Conservation (phyloP, 129 eudicot species). For the Arctium lappa region DNA sequence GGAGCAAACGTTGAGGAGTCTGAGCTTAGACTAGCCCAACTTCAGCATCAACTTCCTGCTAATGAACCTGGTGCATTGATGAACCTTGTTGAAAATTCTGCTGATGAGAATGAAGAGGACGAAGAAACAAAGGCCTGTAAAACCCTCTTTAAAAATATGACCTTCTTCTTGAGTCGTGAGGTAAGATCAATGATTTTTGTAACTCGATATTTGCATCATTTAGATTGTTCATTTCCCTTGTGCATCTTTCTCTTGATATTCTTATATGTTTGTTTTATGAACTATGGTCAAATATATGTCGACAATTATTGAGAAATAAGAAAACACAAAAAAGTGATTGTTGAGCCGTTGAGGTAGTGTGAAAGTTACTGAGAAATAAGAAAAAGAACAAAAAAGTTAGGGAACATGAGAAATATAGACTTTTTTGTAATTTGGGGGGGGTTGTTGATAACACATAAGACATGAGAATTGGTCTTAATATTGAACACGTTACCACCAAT, state of each 20-base stretch:
- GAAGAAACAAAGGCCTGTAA: constrained; percentile 62
- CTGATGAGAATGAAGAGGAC: constrained; percentile 54
- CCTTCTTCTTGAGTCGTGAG: constrained; percentile 79
- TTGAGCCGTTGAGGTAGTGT: neutral
- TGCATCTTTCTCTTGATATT: neutral
- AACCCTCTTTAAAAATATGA: constrained; percentile 52
- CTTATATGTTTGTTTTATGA: neutral
- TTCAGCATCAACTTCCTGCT: constrained; percentile 76
- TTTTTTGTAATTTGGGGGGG: no score
- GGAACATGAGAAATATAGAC: no score
- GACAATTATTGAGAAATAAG: neutral
- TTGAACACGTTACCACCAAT: neutral
- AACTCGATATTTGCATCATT: neutral
- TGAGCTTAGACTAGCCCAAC: constrained; percentile 79
- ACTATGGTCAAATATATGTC: neutral
- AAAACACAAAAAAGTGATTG: neutral
- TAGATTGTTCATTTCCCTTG: neutral
- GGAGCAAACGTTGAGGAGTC: constrained; percentile 47
- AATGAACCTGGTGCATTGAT: constrained; percentile 77
- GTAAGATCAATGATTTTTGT: constrained; percentile 19
- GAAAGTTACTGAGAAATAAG: no score
- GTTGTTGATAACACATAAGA: no score
- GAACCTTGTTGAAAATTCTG: constrained; percentile 62
- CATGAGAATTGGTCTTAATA: no score
- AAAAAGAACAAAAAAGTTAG: no score